Evolutionary conservation across 164 flowering plant genomes (phyloP).

Genomic region (Magnolia sinica): DNA sequence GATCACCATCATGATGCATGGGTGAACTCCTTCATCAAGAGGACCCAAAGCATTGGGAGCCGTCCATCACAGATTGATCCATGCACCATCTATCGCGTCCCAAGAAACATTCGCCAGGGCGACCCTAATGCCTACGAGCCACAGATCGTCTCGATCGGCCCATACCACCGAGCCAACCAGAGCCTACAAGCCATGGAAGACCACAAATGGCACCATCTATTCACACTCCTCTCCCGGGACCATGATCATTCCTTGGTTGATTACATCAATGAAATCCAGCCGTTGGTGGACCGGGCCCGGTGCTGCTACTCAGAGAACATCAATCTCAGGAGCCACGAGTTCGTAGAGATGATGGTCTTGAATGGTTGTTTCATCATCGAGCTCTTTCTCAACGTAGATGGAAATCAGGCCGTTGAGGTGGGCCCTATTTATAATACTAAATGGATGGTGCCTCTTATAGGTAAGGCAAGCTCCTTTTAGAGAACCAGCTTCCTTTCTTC

Average conservation of each 20-base stretch:
- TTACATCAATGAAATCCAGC: not conserved
- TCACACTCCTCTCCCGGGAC: not conserved
- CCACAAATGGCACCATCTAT: constrained; percentile 4
- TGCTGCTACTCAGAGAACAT: constrained; percentile 1
- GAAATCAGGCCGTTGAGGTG: too few relatives aligned
- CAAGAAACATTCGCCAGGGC: not conserved
- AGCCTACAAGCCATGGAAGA: not conserved
- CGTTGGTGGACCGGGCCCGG: not conserved
- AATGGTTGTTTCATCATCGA: constrained; percentile 12
- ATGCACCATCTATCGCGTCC: constrained; percentile 6
- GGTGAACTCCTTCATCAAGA: too few relatives aligned
- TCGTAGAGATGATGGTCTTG: constrained; percentile 7
- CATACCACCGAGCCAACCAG: not conserved
- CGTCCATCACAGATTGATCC: not conserved
- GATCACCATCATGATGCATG: not conserved
- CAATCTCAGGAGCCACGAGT: not conserved
- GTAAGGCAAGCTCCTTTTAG: not conserved
- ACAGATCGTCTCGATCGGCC: not conserved
- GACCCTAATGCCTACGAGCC: not conserved
- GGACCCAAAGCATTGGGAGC: not conserved
- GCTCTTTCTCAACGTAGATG: not conserved
- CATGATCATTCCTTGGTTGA: not conserved
- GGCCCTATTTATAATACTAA: not conserved
- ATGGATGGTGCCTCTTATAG: not conserved
- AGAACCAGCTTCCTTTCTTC: constrained; percentile 12